Evolutionary conservation across 306 rosid genomes (phyloP), one percentile per base, ranked within the genome.

Genomic region (Sicyos baderoa): DNA sequence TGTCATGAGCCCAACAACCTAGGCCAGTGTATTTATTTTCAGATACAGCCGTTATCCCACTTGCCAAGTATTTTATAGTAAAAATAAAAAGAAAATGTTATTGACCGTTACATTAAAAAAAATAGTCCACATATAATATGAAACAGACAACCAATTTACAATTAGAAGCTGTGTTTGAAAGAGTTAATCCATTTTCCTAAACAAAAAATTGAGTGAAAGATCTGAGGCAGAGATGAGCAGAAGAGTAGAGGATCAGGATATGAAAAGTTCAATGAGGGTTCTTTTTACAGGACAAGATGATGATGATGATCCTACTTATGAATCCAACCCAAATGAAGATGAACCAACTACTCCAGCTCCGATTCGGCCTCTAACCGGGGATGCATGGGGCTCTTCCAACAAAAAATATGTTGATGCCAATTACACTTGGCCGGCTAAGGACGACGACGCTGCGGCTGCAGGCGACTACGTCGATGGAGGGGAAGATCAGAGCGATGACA

Each of bases 341-440:
- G 44, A 25, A 58, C 64, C 64, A 58, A 27, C n/a, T 1, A 58
- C 64, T 15, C 64, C 64, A 27, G 1, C 19, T 58, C 64, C 0
- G 0, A 58, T 5, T 40, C 45, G 19, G 44, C 64, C 64, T 58
- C 19, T 58, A 12, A 3, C n/a, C 27, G 16, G 19, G 1, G 42
- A 25, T 25, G 64, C 15, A 15, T 58, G 64, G 64, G 42, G 42
- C 13, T 58, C 64, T 58, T 58, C 64, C 42, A 58, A 58, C 64
- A 17, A 27, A 0, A 58, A 58, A 58, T 58, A 11, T 18, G 44
- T 12, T 14, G 64, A 58, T 27, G 64, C 64, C 32, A 57, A 10
- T 19, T 0, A 14, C 32, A 58, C 17, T 12, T 58, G 40, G 64
- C 32, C 44, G 0, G 18, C 64, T 27, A 5, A 27, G 42, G 64